Conservation (phyloP, 352 stramenopile species). For the Pythium insidiosum region DNA sequence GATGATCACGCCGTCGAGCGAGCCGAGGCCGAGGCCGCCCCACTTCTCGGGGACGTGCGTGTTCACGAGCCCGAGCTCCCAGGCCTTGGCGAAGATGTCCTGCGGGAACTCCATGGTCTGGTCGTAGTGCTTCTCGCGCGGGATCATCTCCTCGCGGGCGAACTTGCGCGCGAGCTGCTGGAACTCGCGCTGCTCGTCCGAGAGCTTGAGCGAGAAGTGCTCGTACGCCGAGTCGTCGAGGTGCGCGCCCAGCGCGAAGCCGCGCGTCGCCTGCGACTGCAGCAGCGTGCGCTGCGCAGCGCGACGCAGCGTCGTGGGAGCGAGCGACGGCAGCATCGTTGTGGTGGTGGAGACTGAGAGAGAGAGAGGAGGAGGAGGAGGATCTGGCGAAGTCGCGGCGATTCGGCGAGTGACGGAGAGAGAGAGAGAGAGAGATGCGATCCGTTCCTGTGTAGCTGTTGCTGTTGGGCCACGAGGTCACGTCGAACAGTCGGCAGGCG, state of each 20-base stretch:
- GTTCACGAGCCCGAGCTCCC: conserved; percentile 86
- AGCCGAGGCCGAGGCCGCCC: conserved; percentile 71
- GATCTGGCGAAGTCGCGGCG: too few relatives aligned
- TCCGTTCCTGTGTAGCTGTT: too few relatives aligned
- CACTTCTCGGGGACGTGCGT: conserved; percentile 83
- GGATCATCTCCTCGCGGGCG: conserved; percentile 87
- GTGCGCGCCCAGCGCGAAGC: too few relatives aligned
- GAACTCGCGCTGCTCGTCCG: conserved; percentile 84
- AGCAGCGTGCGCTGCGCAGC: too few relatives aligned
- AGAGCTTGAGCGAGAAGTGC: conserved; percentile 74
- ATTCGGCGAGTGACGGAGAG: too few relatives aligned
- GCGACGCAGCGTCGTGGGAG: too few relatives aligned
- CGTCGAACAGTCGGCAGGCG: too few relatives aligned
- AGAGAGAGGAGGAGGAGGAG: too few relatives aligned
- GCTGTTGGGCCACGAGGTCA: too few relatives aligned
- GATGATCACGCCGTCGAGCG: conserved; percentile 81
- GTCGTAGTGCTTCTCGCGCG: conserved; percentile 78
- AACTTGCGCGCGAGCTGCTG: conserved; percentile 84
- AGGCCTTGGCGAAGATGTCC: conserved; percentile 85
- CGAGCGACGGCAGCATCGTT: too few relatives aligned
- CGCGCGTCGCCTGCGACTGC: conserved; percentile 26
- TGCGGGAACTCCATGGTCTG: conserved; percentile 80
- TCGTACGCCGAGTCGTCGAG: conserved; percentile 43
- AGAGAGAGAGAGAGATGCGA: too few relatives aligned
- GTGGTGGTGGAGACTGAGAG: too few relatives aligned